Evolutionary conservation across 257 asterid genomes (phyloP), one percentile per base, ranked within the genome.

Genomic region (Rubia yunnanensis): DNA sequence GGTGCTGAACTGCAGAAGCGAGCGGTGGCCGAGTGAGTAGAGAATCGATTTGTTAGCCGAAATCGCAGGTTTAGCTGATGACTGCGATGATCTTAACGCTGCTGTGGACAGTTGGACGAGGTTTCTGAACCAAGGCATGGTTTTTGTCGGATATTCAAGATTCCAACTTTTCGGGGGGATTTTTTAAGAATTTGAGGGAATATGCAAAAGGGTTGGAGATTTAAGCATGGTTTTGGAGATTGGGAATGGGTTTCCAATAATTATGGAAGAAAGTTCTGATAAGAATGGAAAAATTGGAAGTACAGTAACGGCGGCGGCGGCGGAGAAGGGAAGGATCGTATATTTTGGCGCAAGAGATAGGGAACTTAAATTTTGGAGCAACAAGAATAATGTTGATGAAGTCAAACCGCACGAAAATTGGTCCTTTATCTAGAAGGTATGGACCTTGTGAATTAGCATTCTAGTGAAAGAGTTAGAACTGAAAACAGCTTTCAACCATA

Each of bases 101-200:
- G 81, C 68, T 2, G 74, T 34, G 66, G 90, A 81, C 61, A 87
- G 81, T 18, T 84, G 85, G 78, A 87, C 64, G 61, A 92, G 77
- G 67, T 74, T 88, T 75, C 86, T 82, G 68, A 86, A 85, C 95
- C 94, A 89, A 73, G 92, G 82, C 98, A 92, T 92, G 79, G 39
- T 70, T 63, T 28, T 2, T 30, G 5, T 55, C 1, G 7, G 27
- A 5, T 7, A 18, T 50, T 50, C 57, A 44, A 44, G 52, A 44
- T 44, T 44, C 52, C 52, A 44, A 44, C 52, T 44, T 44, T 44
- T 44, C 17, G 52, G 52, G 52, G 48, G 52, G 8, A 15, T 5
- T 15, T 44, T 44, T 44, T 15, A 44, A 44, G 52, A 44, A 44
- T 44, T 44, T 17, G 22, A 3, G 52, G 52, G 36, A 24, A 27